Evolutionary conservation across 176 grass and related monocot genomes (phyloP).

Genomic region (Carex kokanica): DNA sequence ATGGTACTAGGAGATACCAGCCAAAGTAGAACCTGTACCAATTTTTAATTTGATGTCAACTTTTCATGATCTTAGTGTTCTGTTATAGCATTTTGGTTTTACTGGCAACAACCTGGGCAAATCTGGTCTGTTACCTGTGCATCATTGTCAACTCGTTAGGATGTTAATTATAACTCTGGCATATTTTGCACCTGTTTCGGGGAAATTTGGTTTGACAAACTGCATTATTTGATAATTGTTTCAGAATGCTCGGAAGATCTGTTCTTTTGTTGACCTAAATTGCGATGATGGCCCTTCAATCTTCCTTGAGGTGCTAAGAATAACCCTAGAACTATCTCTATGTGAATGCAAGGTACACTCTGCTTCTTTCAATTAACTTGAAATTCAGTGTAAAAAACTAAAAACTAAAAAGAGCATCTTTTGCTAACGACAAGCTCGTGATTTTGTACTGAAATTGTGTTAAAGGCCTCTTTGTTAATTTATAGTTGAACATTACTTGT

Average conservation of each 20-base stretch:
- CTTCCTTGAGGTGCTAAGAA: slow-evolving; percentile 43
- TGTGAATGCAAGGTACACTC: slow-evolving; percentile 48
- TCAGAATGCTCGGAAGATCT: slow-evolving; percentile 60
- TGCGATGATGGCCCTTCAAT: slow-evolving; percentile 40
- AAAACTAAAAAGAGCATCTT: background rate
- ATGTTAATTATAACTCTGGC: background rate
- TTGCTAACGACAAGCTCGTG: background rate
- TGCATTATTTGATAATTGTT: background rate
- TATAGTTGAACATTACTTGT: background rate
- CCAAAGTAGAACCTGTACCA: background rate
- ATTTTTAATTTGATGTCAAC: background rate
- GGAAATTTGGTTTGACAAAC: background rate
- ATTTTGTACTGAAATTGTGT: background rate
- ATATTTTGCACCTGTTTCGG: background rate
- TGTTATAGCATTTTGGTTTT: background rate
- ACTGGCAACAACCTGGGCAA: no score
- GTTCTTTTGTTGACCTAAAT: slow-evolving; percentile 46
- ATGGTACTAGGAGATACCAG: background rate
- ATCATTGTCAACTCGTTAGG: slow-evolving; percentile 3
- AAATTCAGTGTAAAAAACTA: background rate
- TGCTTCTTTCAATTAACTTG: slow-evolving; percentile 15
- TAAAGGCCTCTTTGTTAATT: background rate
- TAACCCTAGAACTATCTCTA: slow-evolving; percentile 29
- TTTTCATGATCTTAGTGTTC: background rate
- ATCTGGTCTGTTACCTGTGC: no score